Conservation (phyloP, 768 basidiomycete species). For the Pulveroboletus sp. region DNA sequence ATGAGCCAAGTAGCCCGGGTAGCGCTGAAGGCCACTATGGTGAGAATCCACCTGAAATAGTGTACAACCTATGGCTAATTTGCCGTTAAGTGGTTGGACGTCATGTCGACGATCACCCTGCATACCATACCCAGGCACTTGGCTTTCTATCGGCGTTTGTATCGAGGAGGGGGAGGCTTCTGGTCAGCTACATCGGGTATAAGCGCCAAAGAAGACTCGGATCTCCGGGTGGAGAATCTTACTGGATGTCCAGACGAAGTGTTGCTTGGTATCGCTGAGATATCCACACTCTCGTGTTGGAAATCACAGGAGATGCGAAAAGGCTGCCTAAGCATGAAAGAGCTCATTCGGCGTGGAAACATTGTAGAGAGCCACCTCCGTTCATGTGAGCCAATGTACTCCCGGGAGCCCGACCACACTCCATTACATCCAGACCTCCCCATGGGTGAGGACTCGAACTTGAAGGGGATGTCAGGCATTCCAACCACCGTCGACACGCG, state of each 20-base stretch:
- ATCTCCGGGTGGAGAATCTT: constrained; percentile 60
- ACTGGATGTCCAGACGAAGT: constrained; percentile 79
- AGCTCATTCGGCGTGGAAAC: constrained; percentile 70
- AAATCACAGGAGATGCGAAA: constrained; percentile 59
- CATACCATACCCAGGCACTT: constrained; percentile 62
- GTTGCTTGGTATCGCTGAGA: constrained; percentile 70
- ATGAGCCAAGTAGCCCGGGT: constrained; percentile 52
- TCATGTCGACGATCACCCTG: constrained; percentile 62
- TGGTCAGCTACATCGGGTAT: constrained; percentile 34
- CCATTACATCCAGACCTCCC: constrained; percentile 40
- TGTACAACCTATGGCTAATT: constrained; percentile 10
- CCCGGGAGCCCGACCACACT: constrained; percentile 30
- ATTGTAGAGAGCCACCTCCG: constrained; percentile 63
- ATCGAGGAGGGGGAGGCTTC: constrained; percentile 47
- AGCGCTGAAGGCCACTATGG: constrained; percentile 68
- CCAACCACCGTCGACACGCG: constrained; percentile 41
- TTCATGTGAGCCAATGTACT: constrained; percentile 33
- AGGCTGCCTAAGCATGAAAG: constrained; percentile 66
- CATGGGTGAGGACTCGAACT: constrained; percentile 11
- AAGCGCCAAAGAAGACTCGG: constrained; percentile 34
- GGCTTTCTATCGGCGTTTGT: constrained; percentile 59
- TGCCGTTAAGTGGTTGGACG: constrained; percentile 64
- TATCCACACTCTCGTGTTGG: constrained; percentile 71
- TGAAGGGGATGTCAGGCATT: constrained; percentile 29
- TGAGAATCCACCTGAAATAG: constrained; percentile 36